Base-by-base conservation (phyloP, 495 filamentous ascomycete species). In the Xylaria longipes region DNA sequence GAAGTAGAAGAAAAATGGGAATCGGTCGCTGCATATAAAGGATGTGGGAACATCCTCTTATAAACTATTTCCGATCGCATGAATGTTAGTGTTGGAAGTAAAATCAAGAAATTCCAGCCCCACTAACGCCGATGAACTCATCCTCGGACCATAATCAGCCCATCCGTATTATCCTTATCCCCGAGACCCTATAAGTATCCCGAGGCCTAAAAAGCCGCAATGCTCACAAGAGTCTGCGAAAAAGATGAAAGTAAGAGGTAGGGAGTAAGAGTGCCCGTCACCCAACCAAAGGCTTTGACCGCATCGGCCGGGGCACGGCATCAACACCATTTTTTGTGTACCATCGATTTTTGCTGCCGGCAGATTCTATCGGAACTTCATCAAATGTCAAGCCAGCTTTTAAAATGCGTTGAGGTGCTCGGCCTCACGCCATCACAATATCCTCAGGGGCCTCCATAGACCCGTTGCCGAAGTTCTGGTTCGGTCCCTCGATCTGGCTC, bases 401-500 rank as follows among this genome's bases (percentile, higher is more conserved):
- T 11, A 20, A 25, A 62, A 43, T n/a, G 43, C 27, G 2, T 63
- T 65, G 6, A 7, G 39, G 39, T 33, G 5, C 62, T 65, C 14
- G 33, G 64, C 27, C 43, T 41, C 27, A 61, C 17, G 57, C 58
- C 68, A 64, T 64, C n/a, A 62, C 58, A 58, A 63, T 37, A 14
- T 62, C 58, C 58, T 61, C 60, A n/a, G 35, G n/a, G 15, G 15
- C 35, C 14, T 69, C 66, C 25, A 45, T 29, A 12, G 58, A 22
- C 9, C 62, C 35, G n/a, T 60, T 60, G 46, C 35, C 48, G 39
- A 71, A 66, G 35, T 45, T 45, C 25, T 37, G 25, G 31, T 64
- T 60, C 25, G 69, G 41, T 20, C 61, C 69, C 48, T 71, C 69
- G 62, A 71, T 71, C 62, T 71, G 69, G 69, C 69, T 64, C 17